Percentiles rank a stretch among this genome's conserved stretches.
Evolutionary conservation across 2,329 filamentous ascomycete species (phyloP).

Genomic region (Tolypocladium pustulatum): DNA sequence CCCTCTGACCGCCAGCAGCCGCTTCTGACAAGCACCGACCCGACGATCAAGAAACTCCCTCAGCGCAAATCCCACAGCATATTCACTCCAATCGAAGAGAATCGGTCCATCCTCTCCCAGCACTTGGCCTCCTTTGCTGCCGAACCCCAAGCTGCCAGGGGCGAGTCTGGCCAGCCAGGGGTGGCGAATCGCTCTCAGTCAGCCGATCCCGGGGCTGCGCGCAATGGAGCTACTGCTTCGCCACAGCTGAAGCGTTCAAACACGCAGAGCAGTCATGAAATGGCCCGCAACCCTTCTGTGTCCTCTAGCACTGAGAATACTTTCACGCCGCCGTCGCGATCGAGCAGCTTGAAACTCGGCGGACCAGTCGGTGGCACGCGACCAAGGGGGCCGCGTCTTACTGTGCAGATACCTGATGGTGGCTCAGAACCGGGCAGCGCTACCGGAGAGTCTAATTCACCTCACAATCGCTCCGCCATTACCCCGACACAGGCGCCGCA

Average conservation of each 20-base stretch:
- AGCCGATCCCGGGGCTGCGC: slow-evolving; percentile 49
- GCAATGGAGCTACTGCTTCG: slow-evolving; percentile 41
- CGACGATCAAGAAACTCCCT: slow-evolving; percentile 50
- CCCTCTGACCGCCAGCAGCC: slow-evolving; percentile 34
- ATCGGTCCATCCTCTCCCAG: slow-evolving; percentile 75
- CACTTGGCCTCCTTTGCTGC: slow-evolving; percentile 62
- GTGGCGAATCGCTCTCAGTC: slow-evolving; percentile 47
- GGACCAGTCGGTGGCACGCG: slow-evolving; percentile 50
- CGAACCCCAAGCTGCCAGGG: slow-evolving; percentile 32
- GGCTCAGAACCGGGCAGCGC: slow-evolving; percentile 67
- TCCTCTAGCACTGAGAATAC: slow-evolving; percentile 54
- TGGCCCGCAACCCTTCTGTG: slow-evolving; percentile 38
- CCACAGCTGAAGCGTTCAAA: slow-evolving; percentile 42
- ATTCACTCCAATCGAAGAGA: slow-evolving; percentile 94
- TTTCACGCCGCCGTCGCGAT: slow-evolving; percentile 62
- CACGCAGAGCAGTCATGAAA: slow-evolving; percentile 34
- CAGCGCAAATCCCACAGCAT: slow-evolving; percentile 83
- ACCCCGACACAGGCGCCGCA: slow-evolving; percentile 44
- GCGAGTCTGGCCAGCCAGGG: slow-evolving; percentile 20
- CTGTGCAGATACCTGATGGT: slow-evolving; percentile 91
- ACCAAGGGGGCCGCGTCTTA: slow-evolving; percentile 69
- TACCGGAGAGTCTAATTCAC: slow-evolving; percentile 59
- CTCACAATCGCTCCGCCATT: slow-evolving; percentile 45
- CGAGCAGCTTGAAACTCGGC: slow-evolving; percentile 61
- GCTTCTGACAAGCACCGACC: slow-evolving; percentile 38